Percentiles rank a stretch among this genome's conserved stretches.
Conservation (phyloP, 208 protist genomes). For the Entamoeba invadens region DNA sequence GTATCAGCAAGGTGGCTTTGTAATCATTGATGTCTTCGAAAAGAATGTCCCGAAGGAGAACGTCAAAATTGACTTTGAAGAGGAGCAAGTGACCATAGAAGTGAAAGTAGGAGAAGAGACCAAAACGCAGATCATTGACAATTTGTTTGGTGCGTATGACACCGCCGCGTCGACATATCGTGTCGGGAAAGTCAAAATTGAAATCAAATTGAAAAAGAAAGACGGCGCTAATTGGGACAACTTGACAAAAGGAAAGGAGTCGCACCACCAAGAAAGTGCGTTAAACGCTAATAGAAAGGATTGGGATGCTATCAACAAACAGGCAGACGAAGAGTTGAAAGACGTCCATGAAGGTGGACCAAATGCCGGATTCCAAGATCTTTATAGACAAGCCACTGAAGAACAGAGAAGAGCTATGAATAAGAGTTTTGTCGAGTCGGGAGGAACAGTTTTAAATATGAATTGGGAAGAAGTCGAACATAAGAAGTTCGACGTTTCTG, state of each 20-base stretch:
- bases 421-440: constrained; percentile 44
- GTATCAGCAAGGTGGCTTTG: not conserved
- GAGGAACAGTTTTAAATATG: constrained; percentile 52
- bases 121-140: not conserved
- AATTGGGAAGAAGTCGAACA: constrained; percentile 53
- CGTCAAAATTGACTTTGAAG: not conserved
- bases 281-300: not conserved
- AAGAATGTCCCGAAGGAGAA: not conserved
- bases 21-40: not conserved
- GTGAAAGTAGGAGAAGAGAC: not conserved
- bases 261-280: not conserved
- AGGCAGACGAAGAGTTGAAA: not conserved
- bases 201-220: not conserved
- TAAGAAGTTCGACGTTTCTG: constrained; percentile 28
- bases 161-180: no score
- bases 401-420: constrained; percentile 50
- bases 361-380: constrained; percentile 39
- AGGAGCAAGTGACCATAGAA: not conserved
- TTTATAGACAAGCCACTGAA: constrained; percentile 38
- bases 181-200: not conserved
- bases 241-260: not conserved
- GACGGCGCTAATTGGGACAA: not conserved
- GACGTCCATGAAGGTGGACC: constrained; percentile 6
- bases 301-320: constrained; percentile 10
- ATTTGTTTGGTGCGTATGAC: not conserved